Conservation (phyloP, 495 filamentous ascomycete genomes). For the Penicillium daleae region DNA sequence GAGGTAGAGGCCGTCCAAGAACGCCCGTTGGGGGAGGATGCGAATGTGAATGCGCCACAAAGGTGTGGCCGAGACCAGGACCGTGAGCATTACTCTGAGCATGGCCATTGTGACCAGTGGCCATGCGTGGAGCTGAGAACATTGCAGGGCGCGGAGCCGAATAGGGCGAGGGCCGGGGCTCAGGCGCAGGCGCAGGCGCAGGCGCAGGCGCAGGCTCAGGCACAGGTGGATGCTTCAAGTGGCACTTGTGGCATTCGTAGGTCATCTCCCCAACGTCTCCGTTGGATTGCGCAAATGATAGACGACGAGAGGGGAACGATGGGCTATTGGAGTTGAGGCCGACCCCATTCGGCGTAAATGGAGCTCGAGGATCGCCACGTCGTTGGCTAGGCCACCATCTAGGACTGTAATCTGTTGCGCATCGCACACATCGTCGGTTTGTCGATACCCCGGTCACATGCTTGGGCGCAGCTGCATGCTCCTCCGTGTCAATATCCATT, state of each 20-base stretch:
- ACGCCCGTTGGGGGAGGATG: conserved; percentile 26
- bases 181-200: conserved; percentile 39
- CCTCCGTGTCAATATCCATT: conserved; percentile 44
- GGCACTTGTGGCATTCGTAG: conserved; percentile 58
- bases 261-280: conserved; percentile 31
- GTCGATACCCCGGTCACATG: conserved; percentile 22
- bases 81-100: conserved; percentile 1
- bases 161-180: conserved; percentile 44
- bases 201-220: conserved; percentile 40
- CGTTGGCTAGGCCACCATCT: conserved; percentile 48
- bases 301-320: conserved; percentile 32
- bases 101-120: conserved; percentile 25
- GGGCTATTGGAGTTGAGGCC: conserved; percentile 32
- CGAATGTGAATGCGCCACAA: conserved; percentile 37
- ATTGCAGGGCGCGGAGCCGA: conserved; percentile 35
- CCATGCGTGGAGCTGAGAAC: conserved; percentile 39
- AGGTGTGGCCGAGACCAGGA: conserved; percentile 17
- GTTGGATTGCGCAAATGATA: conserved; percentile 35
- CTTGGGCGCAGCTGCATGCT: conserved; percentile 27
- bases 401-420: conserved; percentile 45
- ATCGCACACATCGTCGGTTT: conserved; percentile 43
- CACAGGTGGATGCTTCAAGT: conserved; percentile 44
- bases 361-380: conserved; percentile 30
- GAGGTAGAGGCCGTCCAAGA: conserved; percentile 38
- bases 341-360: conserved; percentile 37